These are phyloP conservation scores for Uronychia setigera DNA, from an alignment of 73 alveolate genomes.

Conservation along the genomic window DNA sequence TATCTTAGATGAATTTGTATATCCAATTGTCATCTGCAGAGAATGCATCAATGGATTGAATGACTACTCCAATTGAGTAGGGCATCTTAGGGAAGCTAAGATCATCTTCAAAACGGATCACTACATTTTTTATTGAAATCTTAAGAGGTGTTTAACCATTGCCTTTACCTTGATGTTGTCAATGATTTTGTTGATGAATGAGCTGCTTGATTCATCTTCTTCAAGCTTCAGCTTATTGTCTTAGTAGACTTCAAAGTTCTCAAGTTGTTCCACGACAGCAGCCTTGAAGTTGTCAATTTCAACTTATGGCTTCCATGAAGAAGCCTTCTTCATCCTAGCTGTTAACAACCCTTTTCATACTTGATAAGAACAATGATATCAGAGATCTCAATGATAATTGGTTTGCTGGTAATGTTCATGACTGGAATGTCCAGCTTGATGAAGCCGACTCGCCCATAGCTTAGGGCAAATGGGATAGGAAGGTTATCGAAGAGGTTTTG, in stretches of 20 bases:
- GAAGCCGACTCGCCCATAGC: constrained; percentile 59
- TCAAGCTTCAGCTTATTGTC: constrained; percentile 33
- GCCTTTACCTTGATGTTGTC: constrained; percentile 45
- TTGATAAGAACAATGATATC: constrained; percentile 48
- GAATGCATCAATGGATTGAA: constrained; percentile 31
- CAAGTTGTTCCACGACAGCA: constrained; percentile 35
- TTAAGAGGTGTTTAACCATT: too few species aligned
- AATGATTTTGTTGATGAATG: constrained; percentile 44
- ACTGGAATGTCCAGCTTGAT: constrained; percentile 61
- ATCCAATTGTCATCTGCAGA: constrained; percentile 63
- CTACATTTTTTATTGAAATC: constrained; percentile 45
- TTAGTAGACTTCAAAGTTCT: constrained; percentile 40
- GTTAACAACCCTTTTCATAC: too few species aligned
- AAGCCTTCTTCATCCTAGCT: constrained; percentile 42
- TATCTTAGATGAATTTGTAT: constrained; percentile 31
- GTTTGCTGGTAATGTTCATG: constrained; percentile 33
- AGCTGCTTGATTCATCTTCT: constrained; percentile 55
- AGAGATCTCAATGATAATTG: constrained; percentile 57
- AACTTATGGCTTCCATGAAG: constrained; percentile 64
- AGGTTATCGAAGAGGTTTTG: constrained; percentile 33
- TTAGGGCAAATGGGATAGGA: constrained; percentile 64
- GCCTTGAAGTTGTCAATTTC: constrained; percentile 32
- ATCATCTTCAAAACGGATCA: constrained; percentile 59
- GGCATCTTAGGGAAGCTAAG: constrained; percentile 46
- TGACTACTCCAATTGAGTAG: constrained; percentile 39